A percentile compares a stretch with the other conserved stretches of the same genome.
These are phyloP conservation scores for Gracilaria vermiculophylla DNA, from an alignment of 23 red algal genomes.

Conservation along the genomic window DNA sequence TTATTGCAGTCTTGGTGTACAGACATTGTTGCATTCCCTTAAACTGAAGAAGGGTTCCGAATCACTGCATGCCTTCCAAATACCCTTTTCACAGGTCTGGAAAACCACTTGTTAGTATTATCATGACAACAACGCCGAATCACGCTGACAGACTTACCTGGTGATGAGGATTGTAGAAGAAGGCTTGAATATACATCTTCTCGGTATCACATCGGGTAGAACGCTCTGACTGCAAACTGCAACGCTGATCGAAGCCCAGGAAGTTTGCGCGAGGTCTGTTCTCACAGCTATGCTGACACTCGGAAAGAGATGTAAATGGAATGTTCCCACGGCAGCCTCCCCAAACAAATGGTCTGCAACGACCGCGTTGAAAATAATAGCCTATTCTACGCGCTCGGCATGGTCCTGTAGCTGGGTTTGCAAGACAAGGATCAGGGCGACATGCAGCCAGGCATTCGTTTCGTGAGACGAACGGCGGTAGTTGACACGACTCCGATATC, in stretches of 20 bases:
- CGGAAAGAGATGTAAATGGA: background rate
- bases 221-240: background rate
- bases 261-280: background rate
- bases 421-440: background rate
- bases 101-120: background rate
- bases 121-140: background rate
- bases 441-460: constrained; percentile 13
- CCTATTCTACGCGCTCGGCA: background rate
- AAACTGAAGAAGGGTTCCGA: constrained; percentile 8
- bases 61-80: constrained; percentile 14
- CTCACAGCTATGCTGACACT: background rate
- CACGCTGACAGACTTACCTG: background rate
- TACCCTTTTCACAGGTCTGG: background rate
- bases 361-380: background rate
- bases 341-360: constrained; percentile 16
- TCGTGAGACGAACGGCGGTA: background rate
- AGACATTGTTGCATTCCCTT: constrained; percentile 2
- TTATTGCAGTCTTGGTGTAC: background rate
- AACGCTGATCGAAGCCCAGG: background rate
- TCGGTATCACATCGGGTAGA: background rate
- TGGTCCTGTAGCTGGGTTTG: background rate
- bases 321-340: background rate
- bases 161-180: background rate
- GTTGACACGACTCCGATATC: background rate
- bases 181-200: background rate